These are phyloP conservation scores for Neurospora sp. DNA, from an alignment of 495 filamentous ascomycete genomes.

Conservation along the genomic window DNA sequence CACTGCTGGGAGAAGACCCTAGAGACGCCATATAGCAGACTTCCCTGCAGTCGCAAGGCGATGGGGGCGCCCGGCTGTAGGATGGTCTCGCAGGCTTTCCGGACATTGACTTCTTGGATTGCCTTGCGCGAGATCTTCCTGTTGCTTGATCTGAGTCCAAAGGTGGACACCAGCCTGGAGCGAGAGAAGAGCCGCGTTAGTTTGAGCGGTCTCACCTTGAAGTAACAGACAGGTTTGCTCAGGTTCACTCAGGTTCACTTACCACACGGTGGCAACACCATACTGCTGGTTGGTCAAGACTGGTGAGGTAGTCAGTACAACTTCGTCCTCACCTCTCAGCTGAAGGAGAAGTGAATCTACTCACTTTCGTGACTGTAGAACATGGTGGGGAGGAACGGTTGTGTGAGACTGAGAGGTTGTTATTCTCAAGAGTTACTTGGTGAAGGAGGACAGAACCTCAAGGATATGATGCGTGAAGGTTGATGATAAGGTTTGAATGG, in stretches of 20 bases:
- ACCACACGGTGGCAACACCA: conserved; percentile 94
- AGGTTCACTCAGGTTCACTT: conserved; percentile 18
- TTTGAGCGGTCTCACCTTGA: not conserved
- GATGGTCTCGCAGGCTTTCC: conserved; percentile 79
- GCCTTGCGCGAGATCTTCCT: conserved; percentile 75
- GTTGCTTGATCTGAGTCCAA: conserved; percentile 56
- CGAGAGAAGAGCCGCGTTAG: not conserved
- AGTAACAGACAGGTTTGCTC: not conserved
- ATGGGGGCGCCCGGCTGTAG: conserved; percentile 76
- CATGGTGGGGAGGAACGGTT: conserved; percentile 38
- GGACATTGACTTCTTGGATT: conserved; percentile 78
- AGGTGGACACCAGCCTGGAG: conserved; percentile 79
- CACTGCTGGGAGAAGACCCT: conserved; percentile 82
- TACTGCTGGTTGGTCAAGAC: conserved; percentile 82
- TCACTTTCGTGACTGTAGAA: conserved; percentile 90
- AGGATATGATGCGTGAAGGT: not conserved
- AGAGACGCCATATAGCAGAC: conserved; percentile 75
- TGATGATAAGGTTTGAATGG: not conserved
- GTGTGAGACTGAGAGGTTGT: not conserved
- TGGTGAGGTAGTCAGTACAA: conserved; percentile 24
- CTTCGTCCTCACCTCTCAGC: not conserved
- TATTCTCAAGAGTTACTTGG: not conserved
- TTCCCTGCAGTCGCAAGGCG: conserved; percentile 86
- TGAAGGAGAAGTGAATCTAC: conserved; percentile 15
- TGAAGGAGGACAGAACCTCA: not conserved